phyloP scores from a whole-genome alignment of 2,329 filamentous ascomycete species.

The Penicillium italicum region DNA sequence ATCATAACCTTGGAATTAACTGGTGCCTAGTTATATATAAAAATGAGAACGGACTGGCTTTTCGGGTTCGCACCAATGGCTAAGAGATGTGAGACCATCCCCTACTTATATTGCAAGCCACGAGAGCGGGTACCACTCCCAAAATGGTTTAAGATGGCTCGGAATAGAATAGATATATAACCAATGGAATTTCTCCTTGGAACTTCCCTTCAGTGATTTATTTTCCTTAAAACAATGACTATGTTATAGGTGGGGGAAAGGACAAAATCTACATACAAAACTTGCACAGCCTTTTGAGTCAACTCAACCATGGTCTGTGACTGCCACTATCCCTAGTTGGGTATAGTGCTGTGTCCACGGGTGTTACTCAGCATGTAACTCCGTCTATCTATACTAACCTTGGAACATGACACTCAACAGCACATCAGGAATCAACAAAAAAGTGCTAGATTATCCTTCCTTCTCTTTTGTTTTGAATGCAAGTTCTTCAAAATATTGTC shows the following conservation, averaged over 20 bases:
- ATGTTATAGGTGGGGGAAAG: background rate
- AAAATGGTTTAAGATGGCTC: background rate
- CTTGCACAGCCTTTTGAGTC: background rate
- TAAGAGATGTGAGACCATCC: background rate
- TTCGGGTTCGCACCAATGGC: background rate
- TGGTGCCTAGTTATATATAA: background rate
- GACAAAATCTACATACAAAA: background rate
- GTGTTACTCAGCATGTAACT: background rate
- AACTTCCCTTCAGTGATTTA: background rate
- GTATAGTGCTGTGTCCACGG: too few species aligned
- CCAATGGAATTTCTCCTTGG: too few species aligned
- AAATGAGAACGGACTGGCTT: background rate
- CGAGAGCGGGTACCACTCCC: background rate
- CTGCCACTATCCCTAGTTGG: background rate
- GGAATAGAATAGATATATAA: background rate
- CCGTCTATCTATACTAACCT: too few species aligned
- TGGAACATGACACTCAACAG: too few species aligned
- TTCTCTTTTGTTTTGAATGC: background rate
- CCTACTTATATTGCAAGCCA: constrained; percentile 1
- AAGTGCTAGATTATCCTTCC: background rate
- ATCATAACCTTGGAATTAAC: background rate
- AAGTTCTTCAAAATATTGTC: background rate
- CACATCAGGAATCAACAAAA: too few species aligned
- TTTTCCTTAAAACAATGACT: background rate
- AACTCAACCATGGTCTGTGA: background rate